A percentile compares a stretch with the other conserved stretches of the same genome.
These are phyloP conservation scores for Platanus orientalis DNA, from an alignment of 164 flowering plant genomes.

Conservation along the genomic window DNA sequence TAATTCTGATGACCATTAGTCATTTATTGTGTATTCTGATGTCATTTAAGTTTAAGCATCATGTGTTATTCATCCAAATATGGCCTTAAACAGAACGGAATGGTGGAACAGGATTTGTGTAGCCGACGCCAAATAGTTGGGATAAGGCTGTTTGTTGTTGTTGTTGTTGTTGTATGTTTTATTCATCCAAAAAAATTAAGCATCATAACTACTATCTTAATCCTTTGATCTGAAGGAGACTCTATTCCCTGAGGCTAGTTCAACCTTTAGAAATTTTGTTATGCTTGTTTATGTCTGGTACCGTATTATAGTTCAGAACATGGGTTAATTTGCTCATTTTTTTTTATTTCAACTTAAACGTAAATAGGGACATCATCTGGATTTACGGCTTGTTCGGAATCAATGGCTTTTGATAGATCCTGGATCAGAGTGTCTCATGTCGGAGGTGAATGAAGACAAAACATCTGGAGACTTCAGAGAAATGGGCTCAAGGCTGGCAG, in stretches of 20 bases:
- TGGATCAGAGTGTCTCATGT: conserved; percentile 83
- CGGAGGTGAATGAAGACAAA: conserved; percentile 87
- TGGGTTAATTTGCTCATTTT: conserved; percentile 6
- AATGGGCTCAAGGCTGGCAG: conserved; percentile 88
- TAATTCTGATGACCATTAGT: too few species aligned
- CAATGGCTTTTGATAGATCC: conserved; percentile 99
- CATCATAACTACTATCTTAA: background rate
- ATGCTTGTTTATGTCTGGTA: background rate
- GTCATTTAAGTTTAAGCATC: too few species aligned
- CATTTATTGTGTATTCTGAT: too few species aligned
- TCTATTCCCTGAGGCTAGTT: background rate
- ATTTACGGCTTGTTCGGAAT: conserved; percentile 92
- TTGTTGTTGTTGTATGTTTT: too few species aligned
- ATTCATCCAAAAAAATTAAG: too few species aligned
- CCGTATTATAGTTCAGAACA: conserved; percentile 3
- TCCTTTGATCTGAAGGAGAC: background rate
- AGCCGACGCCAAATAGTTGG: too few species aligned
- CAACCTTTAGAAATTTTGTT: background rate
- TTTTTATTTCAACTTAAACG: conserved; percentile 4
- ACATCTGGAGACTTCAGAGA: conserved; percentile 91
- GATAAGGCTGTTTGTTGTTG: too few species aligned
- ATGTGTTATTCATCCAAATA: too few species aligned
- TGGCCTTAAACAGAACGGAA: too few species aligned
- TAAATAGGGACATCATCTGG: conserved; percentile 94
- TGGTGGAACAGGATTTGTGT: too few species aligned